Evolutionary conservation across 441 rosid species (phyloP).

Genomic region (Jatropha multifida): DNA sequence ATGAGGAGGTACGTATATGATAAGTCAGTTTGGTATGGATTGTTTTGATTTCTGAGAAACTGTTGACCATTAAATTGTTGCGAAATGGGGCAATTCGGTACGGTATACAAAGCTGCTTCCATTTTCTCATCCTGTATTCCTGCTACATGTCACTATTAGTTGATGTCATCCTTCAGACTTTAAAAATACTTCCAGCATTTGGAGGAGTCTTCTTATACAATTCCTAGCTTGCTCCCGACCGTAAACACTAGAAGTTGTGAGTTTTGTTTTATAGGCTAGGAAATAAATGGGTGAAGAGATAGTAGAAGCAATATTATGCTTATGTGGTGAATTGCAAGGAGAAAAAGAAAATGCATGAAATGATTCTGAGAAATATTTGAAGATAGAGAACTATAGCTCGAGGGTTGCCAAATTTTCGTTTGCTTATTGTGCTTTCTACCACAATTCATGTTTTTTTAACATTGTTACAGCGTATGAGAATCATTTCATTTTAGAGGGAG

Average conservation of each 20-base stretch:
- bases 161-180: not conserved
- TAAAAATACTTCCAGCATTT: not conserved
- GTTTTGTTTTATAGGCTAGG: not conserved
- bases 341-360: not conserved
- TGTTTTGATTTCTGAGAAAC: constrained; percentile 12
- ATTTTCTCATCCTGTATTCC: not conserved
- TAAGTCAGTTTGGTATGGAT: constrained; percentile 8
- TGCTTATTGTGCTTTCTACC: not conserved
- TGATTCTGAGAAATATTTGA: not conserved
- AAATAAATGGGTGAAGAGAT: not conserved
- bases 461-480: too few relatives aligned
- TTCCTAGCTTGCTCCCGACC: not conserved
- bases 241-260: not conserved
- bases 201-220: not conserved
- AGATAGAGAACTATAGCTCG: not conserved
- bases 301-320: not conserved
- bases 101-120: not conserved
- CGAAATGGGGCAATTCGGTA: not conserved
- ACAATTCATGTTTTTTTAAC: not conserved
- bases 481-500: not conserved
- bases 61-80: constrained; percentile 2
- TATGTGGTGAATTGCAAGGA: not conserved
- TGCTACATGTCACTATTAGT: not conserved
- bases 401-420: not conserved
- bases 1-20: constrained; percentile 74